Evolutionary conservation across 2,329 filamentous ascomycete species (phyloP).

Genomic region (Dactylonectria estremocensis): DNA sequence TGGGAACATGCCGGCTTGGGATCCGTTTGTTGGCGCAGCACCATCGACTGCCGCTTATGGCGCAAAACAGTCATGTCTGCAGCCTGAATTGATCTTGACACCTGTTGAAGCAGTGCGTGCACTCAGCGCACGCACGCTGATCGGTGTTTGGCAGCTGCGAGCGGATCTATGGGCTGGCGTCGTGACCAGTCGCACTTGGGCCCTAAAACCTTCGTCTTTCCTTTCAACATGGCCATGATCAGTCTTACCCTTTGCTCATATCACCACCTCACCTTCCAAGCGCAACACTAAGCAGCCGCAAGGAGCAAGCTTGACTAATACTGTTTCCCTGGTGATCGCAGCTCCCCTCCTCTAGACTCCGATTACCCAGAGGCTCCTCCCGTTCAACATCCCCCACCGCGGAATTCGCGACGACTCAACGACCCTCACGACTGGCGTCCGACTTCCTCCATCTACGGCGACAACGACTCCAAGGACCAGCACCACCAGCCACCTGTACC

Average conservation of each 20-base stretch:
- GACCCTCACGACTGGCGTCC: slow-evolving; percentile 59
- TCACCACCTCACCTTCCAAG: not conserved
- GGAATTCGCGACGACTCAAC: slow-evolving; percentile 54
- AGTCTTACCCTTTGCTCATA: not conserved
- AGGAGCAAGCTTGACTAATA: slow-evolving; percentile 39
- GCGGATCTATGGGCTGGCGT: slow-evolving; percentile 18
- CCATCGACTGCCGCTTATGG: slow-evolving; percentile 8
- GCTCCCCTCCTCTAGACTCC: slow-evolving; percentile 45
- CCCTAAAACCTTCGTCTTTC: slow-evolving; percentile 25
- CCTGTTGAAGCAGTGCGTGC: not conserved
- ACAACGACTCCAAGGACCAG: slow-evolving; percentile 32
- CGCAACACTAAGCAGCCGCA: not conserved
- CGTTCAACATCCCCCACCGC: slow-evolving; percentile 53
- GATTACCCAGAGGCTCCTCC: slow-evolving; percentile 45
- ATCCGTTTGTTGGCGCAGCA: slow-evolving; percentile 22
- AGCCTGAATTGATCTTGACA: not conserved
- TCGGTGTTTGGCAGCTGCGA: slow-evolving; percentile 7
- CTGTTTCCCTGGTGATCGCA: slow-evolving; percentile 30
- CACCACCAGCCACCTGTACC: slow-evolving; percentile 26
- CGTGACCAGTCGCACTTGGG: slow-evolving; percentile 26
- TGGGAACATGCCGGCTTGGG: slow-evolving; percentile 5
- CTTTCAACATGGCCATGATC: slow-evolving; percentile 15
- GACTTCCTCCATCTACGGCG: slow-evolving; percentile 69
- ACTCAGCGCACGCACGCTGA: slow-evolving; percentile 2
- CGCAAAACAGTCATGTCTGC: slow-evolving; percentile 13